Base-by-base conservation (phyloP, 2,329 filamentous ascomycete genomes). In the Fusarium pseudoanthophilum region DNA sequence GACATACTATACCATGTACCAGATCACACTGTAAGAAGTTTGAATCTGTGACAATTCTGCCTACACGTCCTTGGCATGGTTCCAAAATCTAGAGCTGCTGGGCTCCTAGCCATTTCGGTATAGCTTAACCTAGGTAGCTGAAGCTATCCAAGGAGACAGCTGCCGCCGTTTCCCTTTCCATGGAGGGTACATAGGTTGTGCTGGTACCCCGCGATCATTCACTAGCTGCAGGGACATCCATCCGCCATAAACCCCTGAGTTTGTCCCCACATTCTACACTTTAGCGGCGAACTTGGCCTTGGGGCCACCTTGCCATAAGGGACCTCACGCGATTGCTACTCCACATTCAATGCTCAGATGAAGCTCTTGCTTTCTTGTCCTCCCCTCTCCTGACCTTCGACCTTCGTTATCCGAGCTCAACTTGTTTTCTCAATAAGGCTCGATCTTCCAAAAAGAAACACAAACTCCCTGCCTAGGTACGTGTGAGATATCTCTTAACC, bases 251-350 rank as follows among this genome's bases (percentile, higher is more conserved):
- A 64, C 71, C 76, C 69, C 71, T 71, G 63, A 77, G 65, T 61
- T 48, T 40, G 70, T 73, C 78, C 62, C 79, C 79, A 78, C 76
- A 78, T 46, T 74, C 71, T 59, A 60, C 62, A 45, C 66, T 58
- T 63, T 70, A 75, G 72, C 51, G 69, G 75, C 75, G 61, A 70
- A 69, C 76, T 78, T 67, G 68, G 32, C 48, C 66, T 77, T 77
- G 60, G 78, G 79, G 80, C 79, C 80, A 82, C 80, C 76, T 82
- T 81, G 76, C 80, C 78, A 75, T 69, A 79, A 80, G 64, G 77
- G 74, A 79, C 59, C 67, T 69, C 67, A 60, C 78, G 77, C 78
- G 76, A 78, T 72, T 71, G 75, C 40, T 70, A 64, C 74, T 75
- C 77, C 73, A 72, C 73, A 68, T 48, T 15, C 26, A 48, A 48